A percentile compares a stretch with the other conserved stretches of the same genome.
Conservation (phyloP, 305 asterid genomes). For the Solanum hybrid region DNA sequence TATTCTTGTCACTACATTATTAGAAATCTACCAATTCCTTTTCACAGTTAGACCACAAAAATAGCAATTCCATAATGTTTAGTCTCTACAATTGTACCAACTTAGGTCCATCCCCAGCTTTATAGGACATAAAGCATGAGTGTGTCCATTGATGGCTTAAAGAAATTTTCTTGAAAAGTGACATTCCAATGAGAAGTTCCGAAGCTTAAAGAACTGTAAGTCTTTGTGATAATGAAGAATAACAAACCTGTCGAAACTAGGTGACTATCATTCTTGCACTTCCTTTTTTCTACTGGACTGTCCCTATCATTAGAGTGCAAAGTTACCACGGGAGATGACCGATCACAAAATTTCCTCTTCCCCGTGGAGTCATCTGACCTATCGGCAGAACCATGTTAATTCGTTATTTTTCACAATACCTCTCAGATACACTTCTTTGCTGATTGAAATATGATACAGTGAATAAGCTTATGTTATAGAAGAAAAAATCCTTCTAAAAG, state of each 20-base stretch:
- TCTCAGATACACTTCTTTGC: neutral
- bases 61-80: neutral
- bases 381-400: neutral
- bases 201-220: neutral
- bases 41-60: neutral
- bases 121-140: neutral
- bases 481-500: neutral
- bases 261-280: neutral
- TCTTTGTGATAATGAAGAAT: neutral
- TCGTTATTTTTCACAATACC: neutral
- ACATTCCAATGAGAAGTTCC: neutral
- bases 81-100: neutral
- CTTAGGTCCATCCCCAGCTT: neutral
- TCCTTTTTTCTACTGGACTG: constrained; percentile 9
- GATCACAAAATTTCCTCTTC: constrained; percentile 25
- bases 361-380: constrained; percentile 13
- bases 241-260: constrained; percentile 23
- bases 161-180: neutral
- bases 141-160: neutral
- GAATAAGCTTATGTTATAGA: neutral
- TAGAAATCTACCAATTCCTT: neutral
- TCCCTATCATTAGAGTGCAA: neutral
- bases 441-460: neutral
- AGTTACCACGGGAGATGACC: constrained; percentile 9
- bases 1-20: neutral